A percentile compares a stretch with the other conserved stretches of the same genome.
These are phyloP conservation scores for Citrullus colocynthis DNA, from an alignment of 306 rosid genomes.

Conservation along the genomic window DNA sequence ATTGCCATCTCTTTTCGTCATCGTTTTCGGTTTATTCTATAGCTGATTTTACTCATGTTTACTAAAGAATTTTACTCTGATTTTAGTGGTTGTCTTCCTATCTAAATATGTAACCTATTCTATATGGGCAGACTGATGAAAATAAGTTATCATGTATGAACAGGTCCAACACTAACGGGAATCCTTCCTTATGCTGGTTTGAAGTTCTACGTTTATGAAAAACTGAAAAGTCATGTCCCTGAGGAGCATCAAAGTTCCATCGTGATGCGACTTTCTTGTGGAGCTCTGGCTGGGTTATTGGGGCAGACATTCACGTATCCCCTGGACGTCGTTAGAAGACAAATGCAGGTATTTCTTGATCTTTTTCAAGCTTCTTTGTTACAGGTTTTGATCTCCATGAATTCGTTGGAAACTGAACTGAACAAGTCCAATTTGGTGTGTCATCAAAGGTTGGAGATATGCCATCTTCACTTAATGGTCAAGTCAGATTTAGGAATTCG, in stretches of 20 bases:
- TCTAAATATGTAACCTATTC: background rate
- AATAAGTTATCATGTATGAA: constrained; percentile 3
- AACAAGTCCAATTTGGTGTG: background rate
- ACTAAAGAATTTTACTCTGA: background rate
- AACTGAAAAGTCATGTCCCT: constrained; percentile 62
- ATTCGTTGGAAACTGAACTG: background rate
- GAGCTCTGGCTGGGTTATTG: constrained; percentile 89
- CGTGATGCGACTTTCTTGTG: constrained; percentile 74
- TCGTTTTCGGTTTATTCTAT: background rate
- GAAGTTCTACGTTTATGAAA: constrained; percentile 77
- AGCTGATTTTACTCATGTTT: background rate
- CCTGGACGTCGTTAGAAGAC: constrained; percentile 91
- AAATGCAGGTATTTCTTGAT: constrained; percentile 66
- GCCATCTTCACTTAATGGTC: constrained; percentile 31
- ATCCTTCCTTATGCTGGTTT: constrained; percentile 94
- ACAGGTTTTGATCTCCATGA: background rate
- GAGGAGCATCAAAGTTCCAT: constrained; percentile 79
- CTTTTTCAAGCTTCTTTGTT: background rate
- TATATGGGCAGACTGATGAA: background rate
- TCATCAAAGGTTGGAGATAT: constrained; percentile 50
- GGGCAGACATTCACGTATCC: constrained; percentile 97
- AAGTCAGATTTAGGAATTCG: constrained; percentile 48
- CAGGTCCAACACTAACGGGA: constrained; percentile 87
- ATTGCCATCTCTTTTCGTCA: background rate
- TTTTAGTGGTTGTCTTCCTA: background rate